Percentiles rank a stretch among this genome's conserved stretches.
These are phyloP conservation scores for Boletus subparvulus DNA, from an alignment of 768 basidiomycete species.

Conservation along the genomic window DNA sequence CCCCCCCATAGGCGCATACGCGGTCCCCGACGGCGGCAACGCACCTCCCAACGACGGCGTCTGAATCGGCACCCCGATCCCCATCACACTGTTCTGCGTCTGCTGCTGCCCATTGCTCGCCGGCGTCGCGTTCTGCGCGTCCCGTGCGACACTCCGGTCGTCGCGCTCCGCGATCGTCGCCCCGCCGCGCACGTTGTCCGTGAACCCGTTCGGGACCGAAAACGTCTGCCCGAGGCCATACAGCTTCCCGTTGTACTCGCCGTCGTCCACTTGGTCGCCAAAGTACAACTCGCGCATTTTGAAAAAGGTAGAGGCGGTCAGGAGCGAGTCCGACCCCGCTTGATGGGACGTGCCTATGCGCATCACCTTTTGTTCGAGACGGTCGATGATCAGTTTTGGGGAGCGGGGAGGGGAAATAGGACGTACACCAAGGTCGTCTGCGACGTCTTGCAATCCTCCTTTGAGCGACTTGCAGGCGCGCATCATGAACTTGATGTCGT, in stretches of 20 bases:
- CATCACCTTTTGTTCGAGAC: conserved; percentile 55
- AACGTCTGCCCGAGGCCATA: conserved; percentile 85
- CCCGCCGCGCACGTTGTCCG: conserved; percentile 65
- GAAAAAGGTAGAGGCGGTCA: conserved; percentile 94
- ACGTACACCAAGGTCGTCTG: conserved; percentile 90
- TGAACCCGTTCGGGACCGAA: conserved; percentile 61
- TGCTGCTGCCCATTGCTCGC: conserved; percentile 23
- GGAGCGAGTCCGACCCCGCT: conserved; percentile 94
- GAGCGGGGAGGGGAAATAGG: background rate
- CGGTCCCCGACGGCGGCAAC: conserved; percentile 48
- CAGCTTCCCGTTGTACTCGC: conserved; percentile 77
- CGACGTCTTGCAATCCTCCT: conserved; percentile 93
- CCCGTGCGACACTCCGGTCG: conserved; percentile 52
- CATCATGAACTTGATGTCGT: conserved; percentile 98
- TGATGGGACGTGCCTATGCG: conserved; percentile 92
- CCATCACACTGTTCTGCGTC: conserved; percentile 46
- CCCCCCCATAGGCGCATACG: conserved; percentile 57
- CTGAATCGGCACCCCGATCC: conserved; percentile 44
- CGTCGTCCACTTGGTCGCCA: conserved; percentile 82
- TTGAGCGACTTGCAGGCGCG: conserved; percentile 76
- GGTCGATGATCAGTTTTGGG: background rate
- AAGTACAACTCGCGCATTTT: conserved; percentile 93
- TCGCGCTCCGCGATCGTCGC: conserved; percentile 83
- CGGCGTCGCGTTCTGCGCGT: conserved; percentile 58
- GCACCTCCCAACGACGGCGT: conserved; percentile 38